Evolutionary conservation across 306 rosid genomes (phyloP), one percentile per base, ranked within the genome.

Genomic region (Dryas drummondii): DNA sequence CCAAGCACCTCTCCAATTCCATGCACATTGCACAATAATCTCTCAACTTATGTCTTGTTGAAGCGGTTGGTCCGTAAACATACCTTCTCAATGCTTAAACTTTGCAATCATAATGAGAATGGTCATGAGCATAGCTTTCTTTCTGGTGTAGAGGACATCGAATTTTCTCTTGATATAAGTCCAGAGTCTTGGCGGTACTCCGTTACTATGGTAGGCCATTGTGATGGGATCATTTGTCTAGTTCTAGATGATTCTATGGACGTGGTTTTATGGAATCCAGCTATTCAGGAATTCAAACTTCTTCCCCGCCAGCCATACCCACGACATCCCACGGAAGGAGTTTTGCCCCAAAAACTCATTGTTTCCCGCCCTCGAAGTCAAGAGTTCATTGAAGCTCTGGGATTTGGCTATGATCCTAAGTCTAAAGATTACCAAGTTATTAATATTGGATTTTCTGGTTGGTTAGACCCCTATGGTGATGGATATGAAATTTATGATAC

Each of bases 41-140:
- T 1, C 37, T 27, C 37, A 27, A 27, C 37, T 27, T 27, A 27
- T 27, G 37, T 27, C 37, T 27, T 27, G 1, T 2, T 27, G 37
- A 27, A 27, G 2, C 1, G 2, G 37, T 1, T 1, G 22, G 22
- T 19, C 0, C 0, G 0, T 27, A 27, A 0, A 1, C n/a, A n/a
- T n/a, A n/a, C n/a, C n/a, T 27, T 1, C 37, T 27, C 37, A 27
- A 1, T 27, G 37, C 37, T 27, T 27, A 27, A 27, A 27, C 2
- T 27, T 27, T 27, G 37, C 37, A 2, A 27, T 27, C 1, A 27
- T 1, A 27, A 27, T 27, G 37, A 27, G n/a, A n/a, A n/a, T n/a
- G n/a, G n/a, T n/a, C n/a, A n/a, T n/a, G n/a, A n/a, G n/a, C n/a
- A 57, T 55, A 55, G 19, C 12, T 1, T 17, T 3, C 11, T 42